These are phyloP conservation scores for Starmerella powellii DNA, from an alignment of 805 yeast genomes.

Conservation along the genomic window DNA sequence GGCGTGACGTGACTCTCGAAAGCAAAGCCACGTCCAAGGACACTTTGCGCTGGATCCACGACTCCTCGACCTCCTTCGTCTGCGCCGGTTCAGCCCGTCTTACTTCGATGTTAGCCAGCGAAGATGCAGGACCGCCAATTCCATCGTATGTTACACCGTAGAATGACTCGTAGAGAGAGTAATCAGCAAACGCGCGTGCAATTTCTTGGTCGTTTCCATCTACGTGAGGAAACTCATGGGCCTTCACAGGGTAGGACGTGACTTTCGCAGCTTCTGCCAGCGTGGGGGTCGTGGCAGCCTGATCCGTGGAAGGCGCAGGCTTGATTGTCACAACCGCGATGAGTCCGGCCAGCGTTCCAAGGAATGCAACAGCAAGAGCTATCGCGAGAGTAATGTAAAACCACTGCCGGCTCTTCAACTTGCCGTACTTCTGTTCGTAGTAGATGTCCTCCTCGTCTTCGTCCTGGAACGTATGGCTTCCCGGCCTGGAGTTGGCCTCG, in stretches of 20 bases:
- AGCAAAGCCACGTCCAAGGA: slow-evolving; percentile 44
- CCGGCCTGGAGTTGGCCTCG: too few relatives aligned
- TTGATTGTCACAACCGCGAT: slow-evolving; percentile 1
- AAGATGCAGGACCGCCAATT: too few relatives aligned
- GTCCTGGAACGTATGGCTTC: slow-evolving; percentile 1
- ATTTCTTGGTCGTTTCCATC: slow-evolving; percentile 2
- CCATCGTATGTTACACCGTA: slow-evolving; percentile 15
- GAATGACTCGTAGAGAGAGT: slow-evolving; percentile 8
- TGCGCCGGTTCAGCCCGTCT: too few relatives aligned
- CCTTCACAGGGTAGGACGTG: neutral
- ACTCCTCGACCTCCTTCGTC: neutral
- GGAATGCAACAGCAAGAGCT: slow-evolving; percentile 2
- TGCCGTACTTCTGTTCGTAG: neutral
- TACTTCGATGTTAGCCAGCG: too few relatives aligned
- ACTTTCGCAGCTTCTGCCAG: too few relatives aligned
- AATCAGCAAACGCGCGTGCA: slow-evolving; percentile 11
- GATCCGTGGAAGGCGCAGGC: neutral
- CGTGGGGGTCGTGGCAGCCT: too few relatives aligned
- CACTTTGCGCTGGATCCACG: slow-evolving; percentile 33
- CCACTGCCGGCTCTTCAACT: neutral
- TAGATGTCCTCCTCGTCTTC: neutral
- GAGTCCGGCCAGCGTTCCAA: slow-evolving; percentile 9
- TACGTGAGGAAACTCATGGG: slow-evolving; percentile 3
- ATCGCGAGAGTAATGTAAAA: neutral
- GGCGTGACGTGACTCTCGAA: slow-evolving; percentile 45